Conservation (phyloP, 331 rosid genomes). For the Acacia concinna region DNA sequence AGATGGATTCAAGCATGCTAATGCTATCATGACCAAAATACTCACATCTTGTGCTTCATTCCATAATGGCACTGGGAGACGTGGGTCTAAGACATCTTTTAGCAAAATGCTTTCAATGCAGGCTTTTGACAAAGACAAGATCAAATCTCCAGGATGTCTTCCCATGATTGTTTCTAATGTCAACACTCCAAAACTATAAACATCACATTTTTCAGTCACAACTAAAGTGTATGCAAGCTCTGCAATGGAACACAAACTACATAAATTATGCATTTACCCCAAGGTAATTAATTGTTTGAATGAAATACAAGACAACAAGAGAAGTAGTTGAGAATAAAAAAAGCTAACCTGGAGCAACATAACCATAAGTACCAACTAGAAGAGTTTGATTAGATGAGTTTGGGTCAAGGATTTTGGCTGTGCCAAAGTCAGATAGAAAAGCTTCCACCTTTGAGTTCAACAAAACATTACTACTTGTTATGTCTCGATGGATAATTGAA, state of each 20-base stretch:
- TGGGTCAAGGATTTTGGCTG: not conserved
- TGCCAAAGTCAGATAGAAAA: not conserved
- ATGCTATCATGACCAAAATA: constrained; percentile 19
- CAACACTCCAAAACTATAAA: constrained; percentile 38
- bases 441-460: not conserved
- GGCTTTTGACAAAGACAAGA: constrained; percentile 7
- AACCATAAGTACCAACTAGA: not conserved
- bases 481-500: not conserved
- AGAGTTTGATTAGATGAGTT: not conserved
- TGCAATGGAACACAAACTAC: not conserved
- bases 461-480: not conserved
- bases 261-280: not conserved
- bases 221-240: constrained; percentile 37
- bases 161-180: constrained; percentile 47
- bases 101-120: not conserved
- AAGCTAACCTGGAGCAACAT: not conserved
- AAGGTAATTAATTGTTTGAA: no score
- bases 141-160: constrained; percentile 40
- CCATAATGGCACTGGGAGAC: constrained; percentile 18
- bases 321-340: not conserved
- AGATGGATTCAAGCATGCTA: constrained; percentile 23
- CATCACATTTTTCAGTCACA: constrained; percentile 42
- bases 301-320: not conserved
- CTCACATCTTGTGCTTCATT: not conserved
- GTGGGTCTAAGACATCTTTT: constrained; percentile 45